Conservation (phyloP, 2,329 filamentous ascomycete genomes). For the Trichoderma sp. region DNA sequence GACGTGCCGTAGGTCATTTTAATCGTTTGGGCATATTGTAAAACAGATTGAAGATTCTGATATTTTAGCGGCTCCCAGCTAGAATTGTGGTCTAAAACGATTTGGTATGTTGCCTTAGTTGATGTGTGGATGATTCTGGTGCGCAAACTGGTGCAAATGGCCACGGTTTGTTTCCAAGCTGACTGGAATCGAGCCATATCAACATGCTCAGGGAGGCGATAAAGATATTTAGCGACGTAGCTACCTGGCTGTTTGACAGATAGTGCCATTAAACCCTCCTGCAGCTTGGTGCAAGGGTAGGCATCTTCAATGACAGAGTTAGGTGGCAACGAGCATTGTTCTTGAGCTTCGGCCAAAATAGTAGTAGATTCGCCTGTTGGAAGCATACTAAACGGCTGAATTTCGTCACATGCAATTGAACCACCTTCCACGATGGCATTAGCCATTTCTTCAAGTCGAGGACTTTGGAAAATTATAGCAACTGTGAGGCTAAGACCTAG, state of each 20-base stretch:
- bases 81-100: neutral
- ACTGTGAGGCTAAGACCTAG: neutral
- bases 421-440: neutral
- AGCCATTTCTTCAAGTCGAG: neutral
- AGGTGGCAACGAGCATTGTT: neutral
- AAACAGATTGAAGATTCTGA: neutral
- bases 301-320: neutral
- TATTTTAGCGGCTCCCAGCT: neutral
- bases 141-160: neutral
- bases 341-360: neutral
- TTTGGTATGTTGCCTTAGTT: neutral
- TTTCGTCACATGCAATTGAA: neutral
- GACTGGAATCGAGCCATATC: slow-evolving; percentile 1
- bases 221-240: neutral
- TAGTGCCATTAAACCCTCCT: slow-evolving; percentile 12
- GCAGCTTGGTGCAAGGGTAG: neutral
- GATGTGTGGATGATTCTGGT: slow-evolving; percentile 8
- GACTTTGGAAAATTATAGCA: neutral
- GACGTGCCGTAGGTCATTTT: neutral
- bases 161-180: slow-evolving; percentile 26
- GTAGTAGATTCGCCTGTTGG: neutral
- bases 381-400: neutral
- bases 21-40: neutral
- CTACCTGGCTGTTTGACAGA: slow-evolving; percentile 8
- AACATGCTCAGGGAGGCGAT: neutral